phyloP scores from a whole-genome alignment of 495 filamentous ascomycete species.

The Geopyxis carbonaria region DNA sequence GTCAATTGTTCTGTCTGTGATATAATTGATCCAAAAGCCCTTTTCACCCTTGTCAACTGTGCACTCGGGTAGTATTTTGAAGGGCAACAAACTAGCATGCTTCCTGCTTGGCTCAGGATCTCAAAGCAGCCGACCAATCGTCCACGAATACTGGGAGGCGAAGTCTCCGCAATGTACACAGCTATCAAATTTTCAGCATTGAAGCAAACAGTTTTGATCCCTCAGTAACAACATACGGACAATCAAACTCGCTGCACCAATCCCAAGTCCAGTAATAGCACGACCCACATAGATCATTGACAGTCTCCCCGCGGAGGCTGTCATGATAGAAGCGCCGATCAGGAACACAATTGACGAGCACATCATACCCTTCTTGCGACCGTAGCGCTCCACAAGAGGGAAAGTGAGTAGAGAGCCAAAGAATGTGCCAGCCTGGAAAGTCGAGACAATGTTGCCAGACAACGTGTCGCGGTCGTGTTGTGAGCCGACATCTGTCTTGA shows the following conservation, averaged over 20 bases:
- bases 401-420: constrained; percentile 27
- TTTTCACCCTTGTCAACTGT: background rate
- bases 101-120: constrained; percentile 20
- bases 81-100: constrained; percentile 15
- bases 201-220: background rate
- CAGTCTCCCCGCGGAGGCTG: constrained; percentile 18
- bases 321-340: constrained; percentile 24
- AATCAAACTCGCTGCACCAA: constrained; percentile 27
- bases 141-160: constrained; percentile 29
- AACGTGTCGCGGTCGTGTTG: constrained; percentile 17
- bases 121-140: constrained; percentile 27
- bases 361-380: constrained; percentile 22
- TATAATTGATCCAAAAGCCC: constrained; percentile 37
- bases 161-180: constrained; percentile 30
- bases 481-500: constrained; percentile 10
- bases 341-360: constrained; percentile 18
- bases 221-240: constrained; percentile 21
- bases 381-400: constrained; percentile 23
- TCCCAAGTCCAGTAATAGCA: constrained; percentile 27
- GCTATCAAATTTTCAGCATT: no score
- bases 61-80: constrained; percentile 4
- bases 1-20: constrained; percentile 31
- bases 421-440: constrained; percentile 26
- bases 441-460: constrained; percentile 25
- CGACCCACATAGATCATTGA: constrained; percentile 28